A percentile compares a stretch with the other conserved stretches of the same genome.
Evolutionary conservation across 768 basidiomycete genomes (phyloP).

Genomic region (Hericium coralloides): DNA sequence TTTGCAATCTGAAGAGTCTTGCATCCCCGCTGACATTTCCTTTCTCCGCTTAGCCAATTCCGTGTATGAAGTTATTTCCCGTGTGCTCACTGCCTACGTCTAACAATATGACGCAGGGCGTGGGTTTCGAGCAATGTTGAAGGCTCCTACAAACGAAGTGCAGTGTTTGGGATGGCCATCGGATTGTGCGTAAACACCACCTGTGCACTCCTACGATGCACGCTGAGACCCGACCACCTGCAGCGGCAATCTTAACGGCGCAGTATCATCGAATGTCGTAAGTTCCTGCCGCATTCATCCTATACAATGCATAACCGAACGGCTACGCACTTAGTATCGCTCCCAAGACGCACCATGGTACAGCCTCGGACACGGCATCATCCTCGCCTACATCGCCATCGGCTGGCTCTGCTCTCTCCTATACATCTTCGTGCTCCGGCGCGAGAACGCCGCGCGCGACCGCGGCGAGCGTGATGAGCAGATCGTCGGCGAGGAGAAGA

Average conservation of each 20-base stretch:
- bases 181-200: conserved; percentile 30
- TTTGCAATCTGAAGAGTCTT: conserved; percentile 3
- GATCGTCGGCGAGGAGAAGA: conserved; percentile 40
- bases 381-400: conserved; percentile 60
- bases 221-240: background rate
- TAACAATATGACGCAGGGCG: conserved; percentile 31
- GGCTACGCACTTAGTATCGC: conserved; percentile 41
- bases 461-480: conserved; percentile 63
- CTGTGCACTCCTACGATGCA: background rate
- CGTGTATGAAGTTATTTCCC: conserved; percentile 29
- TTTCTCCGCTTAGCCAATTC: conserved; percentile 26
- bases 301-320: background rate
- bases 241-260: conserved; percentile 60
- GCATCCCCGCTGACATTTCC: background rate
- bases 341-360: conserved; percentile 59
- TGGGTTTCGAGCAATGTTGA: conserved; percentile 71
- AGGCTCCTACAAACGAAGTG: conserved; percentile 65
- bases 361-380: conserved; percentile 56
- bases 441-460: conserved; percentile 55
- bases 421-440: conserved; percentile 38
- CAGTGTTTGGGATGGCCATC: conserved; percentile 62
- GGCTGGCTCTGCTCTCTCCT: conserved; percentile 46
- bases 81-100: background rate
- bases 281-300: conserved; percentile 13
- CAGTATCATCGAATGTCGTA: conserved; percentile 58